A percentile compares a stretch with the other conserved stretches of the same genome.
phyloP scores from a whole-genome alignment of 441 rosid genomes.

The Brassica hybrid region DNA sequence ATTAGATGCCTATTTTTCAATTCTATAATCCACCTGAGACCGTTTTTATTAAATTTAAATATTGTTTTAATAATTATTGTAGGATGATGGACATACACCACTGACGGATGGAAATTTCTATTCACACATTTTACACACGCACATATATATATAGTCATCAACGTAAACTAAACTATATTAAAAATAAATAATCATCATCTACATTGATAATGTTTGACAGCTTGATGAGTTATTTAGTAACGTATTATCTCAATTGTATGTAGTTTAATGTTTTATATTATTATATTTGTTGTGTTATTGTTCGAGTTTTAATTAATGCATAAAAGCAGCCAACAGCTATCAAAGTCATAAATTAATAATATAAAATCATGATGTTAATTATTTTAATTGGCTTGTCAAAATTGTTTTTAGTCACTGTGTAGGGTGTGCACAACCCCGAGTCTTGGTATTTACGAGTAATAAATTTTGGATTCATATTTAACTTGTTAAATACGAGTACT shows the following conservation, averaged over 20 bases:
- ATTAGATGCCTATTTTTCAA: too few relatives aligned
- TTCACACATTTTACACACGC: not conserved
- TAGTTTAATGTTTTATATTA: not conserved
- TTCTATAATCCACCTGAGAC: not conserved
- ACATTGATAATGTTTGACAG: not conserved
- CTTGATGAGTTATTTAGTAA: not conserved
- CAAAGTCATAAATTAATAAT: not conserved
- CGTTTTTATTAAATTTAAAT: not conserved
- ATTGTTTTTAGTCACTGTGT: too few relatives aligned
- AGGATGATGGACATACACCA: not conserved
- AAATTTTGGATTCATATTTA: too few relatives aligned
- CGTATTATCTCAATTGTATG: not conserved
- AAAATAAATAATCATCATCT: not conserved
- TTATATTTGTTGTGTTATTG: not conserved
- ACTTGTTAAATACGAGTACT: too few relatives aligned
- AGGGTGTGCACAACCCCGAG: too few relatives aligned
- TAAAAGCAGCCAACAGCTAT: not conserved
- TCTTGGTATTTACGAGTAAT: too few relatives aligned
- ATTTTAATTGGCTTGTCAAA: too few relatives aligned
- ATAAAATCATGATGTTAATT: not conserved
- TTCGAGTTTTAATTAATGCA: not conserved
- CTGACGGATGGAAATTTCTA: not conserved
- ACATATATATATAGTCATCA: not conserved
- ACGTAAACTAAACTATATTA: not conserved
- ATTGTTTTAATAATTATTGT: not conserved